A percentile compares a stretch with the other conserved stretches of the same genome.
These are phyloP conservation scores for Murraya paniculata DNA, from an alignment of 345 rosid species.

Conservation along the genomic window DNA sequence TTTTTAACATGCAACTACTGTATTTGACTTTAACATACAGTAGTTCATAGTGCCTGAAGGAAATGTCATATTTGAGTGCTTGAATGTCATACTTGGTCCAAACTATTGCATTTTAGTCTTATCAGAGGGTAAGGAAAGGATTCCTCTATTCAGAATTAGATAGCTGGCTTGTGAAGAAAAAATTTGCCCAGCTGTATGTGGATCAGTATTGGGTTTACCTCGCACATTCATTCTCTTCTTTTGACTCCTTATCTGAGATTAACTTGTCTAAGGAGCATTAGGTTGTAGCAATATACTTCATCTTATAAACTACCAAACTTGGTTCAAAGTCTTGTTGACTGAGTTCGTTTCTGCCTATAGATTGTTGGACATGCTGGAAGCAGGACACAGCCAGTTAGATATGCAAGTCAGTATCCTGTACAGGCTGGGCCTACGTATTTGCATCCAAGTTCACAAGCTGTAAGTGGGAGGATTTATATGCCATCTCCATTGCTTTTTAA, in stretches of 20 bases:
- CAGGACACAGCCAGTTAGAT: conserved; percentile 60
- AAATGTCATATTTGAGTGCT: not conserved
- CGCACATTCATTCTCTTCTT: not conserved
- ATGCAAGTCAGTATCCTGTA: conserved; percentile 57
- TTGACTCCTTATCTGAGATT: not conserved
- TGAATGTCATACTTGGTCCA: not conserved
- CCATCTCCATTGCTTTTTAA: not conserved
- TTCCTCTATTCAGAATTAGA: not conserved
- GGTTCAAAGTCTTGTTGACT: not conserved
- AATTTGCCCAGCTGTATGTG: not conserved
- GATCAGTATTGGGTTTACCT: not conserved
- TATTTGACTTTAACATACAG: not conserved
- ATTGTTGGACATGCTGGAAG: conserved; percentile 52
- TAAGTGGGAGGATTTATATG: conserved; percentile 26
- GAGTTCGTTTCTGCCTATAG: conserved; percentile 32
- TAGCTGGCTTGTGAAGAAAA: not conserved
- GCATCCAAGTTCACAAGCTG: conserved; percentile 64
- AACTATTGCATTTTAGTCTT: not conserved
- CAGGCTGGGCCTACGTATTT: conserved; percentile 57
- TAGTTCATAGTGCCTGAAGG: not conserved
- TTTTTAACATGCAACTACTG: not conserved
- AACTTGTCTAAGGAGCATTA: not conserved
- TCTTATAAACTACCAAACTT: not conserved
- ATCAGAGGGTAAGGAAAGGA: not conserved
- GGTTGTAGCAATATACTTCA: not conserved